phyloP scores from a whole-genome alignment of 1,139 yeast species.

The Candida frijolesensis region DNA sequence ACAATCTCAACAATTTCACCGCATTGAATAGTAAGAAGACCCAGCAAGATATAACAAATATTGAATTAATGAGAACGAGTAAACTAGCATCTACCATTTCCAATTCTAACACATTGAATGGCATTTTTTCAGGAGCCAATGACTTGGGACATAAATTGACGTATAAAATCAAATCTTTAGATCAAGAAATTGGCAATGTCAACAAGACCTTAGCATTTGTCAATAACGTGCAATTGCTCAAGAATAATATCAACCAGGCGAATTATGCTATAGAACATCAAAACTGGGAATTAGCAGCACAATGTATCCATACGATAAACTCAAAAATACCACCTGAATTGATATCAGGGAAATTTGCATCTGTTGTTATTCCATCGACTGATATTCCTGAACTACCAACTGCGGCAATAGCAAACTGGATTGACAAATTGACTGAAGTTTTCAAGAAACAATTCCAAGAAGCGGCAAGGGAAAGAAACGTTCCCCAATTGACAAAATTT shows the following conservation, averaged over 20 bases:
- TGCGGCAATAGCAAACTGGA: slow-evolving; percentile 59
- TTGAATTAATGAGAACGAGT: slow-evolving; percentile 43
- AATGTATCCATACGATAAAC: slow-evolving; percentile 55
- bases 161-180: slow-evolving; percentile 67
- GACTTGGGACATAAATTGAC: slow-evolving; percentile 69
- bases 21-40: slow-evolving; percentile 30
- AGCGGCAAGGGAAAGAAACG: slow-evolving; percentile 70
- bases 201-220: slow-evolving; percentile 66
- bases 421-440: slow-evolving; percentile 53
- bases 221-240: slow-evolving; percentile 61
- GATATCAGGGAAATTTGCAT: slow-evolving; percentile 69
- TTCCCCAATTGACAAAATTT: slow-evolving; percentile 69
- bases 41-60: slow-evolving; percentile 37
- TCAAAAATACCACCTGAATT: slow-evolving; percentile 55
- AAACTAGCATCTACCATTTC: slow-evolving; percentile 39
- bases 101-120: slow-evolving; percentile 49
- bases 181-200: slow-evolving; percentile 72
- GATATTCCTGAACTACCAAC: slow-evolving; percentile 85
- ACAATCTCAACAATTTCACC: slow-evolving; percentile 29
- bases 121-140: slow-evolving; percentile 60
- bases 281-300: slow-evolving; percentile 75
- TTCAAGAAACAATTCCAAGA: slow-evolving; percentile 65
- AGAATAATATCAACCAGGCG: slow-evolving; percentile 66
- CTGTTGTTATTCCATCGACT: slow-evolving; percentile 83
- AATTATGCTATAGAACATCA: slow-evolving; percentile 65